Base-by-base conservation (phyloP, 2,329 filamentous ascomycete genomes). In the Sporothrix mexicana region DNA sequence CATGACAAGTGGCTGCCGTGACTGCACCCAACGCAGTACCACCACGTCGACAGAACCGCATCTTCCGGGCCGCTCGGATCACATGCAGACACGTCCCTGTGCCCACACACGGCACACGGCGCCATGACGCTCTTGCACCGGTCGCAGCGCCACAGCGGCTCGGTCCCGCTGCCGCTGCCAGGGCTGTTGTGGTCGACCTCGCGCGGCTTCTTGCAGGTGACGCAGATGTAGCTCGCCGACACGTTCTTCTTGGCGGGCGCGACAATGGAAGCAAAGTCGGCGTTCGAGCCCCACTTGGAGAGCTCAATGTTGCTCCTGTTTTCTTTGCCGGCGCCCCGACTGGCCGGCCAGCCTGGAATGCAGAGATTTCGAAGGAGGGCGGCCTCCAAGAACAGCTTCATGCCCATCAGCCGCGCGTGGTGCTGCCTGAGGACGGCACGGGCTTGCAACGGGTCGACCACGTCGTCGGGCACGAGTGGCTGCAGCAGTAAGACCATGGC, bases 1-100 rank as follows among this genome's bases (percentile, higher is more conserved):
- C 89, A 91, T 0, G 85, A 85, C 0, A 86, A 84, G 78, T 91
- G 89, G 0, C 89, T 89, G 41, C 89, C 89, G 76, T 91, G 89
- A 0, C 85, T 85, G 76, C 89, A 91, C 13, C 86, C 87, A 0
- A 87, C 85, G 73, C 89, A 91, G 76, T 88, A 88, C 87, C 88
- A 91, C 89, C 89, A 91, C 1, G 84, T 84, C 0, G 82, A 80
- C 41, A 85, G 75, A 4, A 81, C 77, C 0, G 78, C 73, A 13
- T 10, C 36, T 47, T 57, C 36, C 6, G 30, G 30, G 4, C 12
- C 10, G 25, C 15, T 13, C 17, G 1, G 2, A 5, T 45, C 66
- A 9, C 47, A 30, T 15, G 49, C 59, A 5, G 85, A 82, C 0
- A 81, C 79, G 51, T 88, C 85, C 17, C 87, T 82, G 73, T 89